These are phyloP conservation scores for Scortechinia acanthostroma DNA, from an alignment of 2,329 filamentous ascomycete genomes.

Conservation along the genomic window DNA sequence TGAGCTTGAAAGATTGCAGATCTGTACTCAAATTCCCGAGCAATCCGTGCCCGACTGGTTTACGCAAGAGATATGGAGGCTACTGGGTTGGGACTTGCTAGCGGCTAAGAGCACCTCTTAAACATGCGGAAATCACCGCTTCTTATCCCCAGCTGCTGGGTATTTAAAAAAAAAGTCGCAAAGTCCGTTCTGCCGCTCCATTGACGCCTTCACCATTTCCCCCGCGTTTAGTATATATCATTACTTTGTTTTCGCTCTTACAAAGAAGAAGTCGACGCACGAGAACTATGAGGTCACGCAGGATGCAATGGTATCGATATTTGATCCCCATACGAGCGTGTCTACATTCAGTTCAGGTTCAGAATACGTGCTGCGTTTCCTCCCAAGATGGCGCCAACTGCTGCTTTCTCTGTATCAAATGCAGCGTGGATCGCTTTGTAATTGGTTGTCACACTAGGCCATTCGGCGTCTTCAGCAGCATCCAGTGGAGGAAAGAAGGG, in stretches of 20 bases:
- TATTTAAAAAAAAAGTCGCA: too few species aligned
- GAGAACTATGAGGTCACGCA: too few species aligned
- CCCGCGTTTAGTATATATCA: too few species aligned
- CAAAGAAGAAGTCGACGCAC: too few species aligned
- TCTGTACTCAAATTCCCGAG: constrained; percentile 9
- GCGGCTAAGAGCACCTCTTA: too few species aligned
- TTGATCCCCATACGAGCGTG: too few species aligned
- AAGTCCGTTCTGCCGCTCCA: too few species aligned
- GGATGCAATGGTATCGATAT: neutral
- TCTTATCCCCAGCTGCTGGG: too few species aligned
- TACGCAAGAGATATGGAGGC: constrained; percentile 42
- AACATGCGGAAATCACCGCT: too few species aligned
- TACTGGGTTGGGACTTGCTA: constrained; percentile 49
- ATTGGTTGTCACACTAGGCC: constrained; percentile 36
- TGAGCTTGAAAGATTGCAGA: constrained; percentile 7
- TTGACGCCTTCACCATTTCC: too few species aligned
- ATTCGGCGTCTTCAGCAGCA: constrained; percentile 20
- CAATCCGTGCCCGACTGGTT: constrained; percentile 40
- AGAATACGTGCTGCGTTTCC: constrained; percentile 32
- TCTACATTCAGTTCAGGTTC: constrained; percentile 14
- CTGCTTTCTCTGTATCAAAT: constrained; percentile 15
- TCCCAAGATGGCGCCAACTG: constrained; percentile 24
- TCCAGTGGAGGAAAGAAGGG: constrained; percentile 30
- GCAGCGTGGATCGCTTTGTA: constrained; percentile 29
- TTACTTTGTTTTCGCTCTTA: too few species aligned